Conservation (phyloP, 257 asterid genomes). For the Voacanga thouarsii region DNA sequence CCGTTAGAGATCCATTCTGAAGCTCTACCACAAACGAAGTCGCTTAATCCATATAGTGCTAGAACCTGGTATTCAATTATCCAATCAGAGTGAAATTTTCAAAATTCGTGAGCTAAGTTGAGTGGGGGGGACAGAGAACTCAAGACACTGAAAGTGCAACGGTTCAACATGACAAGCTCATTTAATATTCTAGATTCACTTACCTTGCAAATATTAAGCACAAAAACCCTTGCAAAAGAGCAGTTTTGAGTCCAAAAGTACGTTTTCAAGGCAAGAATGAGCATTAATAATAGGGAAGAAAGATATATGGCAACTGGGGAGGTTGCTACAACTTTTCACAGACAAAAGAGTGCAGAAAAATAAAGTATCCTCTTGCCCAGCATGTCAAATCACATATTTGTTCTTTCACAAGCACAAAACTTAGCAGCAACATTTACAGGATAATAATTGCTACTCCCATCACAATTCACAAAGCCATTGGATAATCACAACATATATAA, state of each 20-base stretch:
- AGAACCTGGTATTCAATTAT: slow-evolving; percentile 60
- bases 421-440: not conserved
- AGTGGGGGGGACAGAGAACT: not conserved
- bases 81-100: slow-evolving; percentile 28
- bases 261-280: not conserved
- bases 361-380: not conserved
- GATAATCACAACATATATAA: not conserved
- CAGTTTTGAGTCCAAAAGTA: not conserved
- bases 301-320: not conserved
- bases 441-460: not conserved
- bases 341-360: not conserved
- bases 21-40: slow-evolving; percentile 95
- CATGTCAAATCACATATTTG: not conserved
- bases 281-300: not conserved
- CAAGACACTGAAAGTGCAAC: not conserved
- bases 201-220: not conserved
- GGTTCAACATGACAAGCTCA: not conserved
- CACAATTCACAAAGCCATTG: not conserved
- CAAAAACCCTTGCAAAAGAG: not conserved
- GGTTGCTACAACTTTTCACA: not conserved
- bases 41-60: slow-evolving; percentile 81
- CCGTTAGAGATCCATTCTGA: slow-evolving; percentile 96
- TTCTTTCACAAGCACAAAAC: not conserved
- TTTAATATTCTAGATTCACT: not conserved
- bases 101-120: too few relatives aligned